Conservation (phyloP, 73 alveolate species). For the Uronychia setigera region DNA sequence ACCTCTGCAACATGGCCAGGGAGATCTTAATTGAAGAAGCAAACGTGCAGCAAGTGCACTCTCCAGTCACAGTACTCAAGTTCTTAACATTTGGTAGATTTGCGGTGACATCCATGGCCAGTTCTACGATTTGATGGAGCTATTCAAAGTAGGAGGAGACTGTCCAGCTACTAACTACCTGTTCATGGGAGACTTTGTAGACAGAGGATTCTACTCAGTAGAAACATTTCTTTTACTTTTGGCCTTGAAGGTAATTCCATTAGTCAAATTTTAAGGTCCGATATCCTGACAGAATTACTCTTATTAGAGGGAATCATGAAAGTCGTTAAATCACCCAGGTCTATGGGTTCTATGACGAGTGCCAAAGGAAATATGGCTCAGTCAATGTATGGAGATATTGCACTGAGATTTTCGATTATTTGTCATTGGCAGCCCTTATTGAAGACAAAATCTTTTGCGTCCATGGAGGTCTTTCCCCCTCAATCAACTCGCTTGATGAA, state of each 20-base stretch:
- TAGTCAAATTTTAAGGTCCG: neutral
- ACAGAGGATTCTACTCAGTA: constrained; percentile 91
- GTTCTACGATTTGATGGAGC: constrained; percentile 91
- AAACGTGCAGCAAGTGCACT: constrained; percentile 72
- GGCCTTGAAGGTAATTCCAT: constrained; percentile 81
- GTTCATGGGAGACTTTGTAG: constrained; percentile 95
- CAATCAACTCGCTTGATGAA: constrained; percentile 91
- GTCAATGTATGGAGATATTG: constrained; percentile 99
- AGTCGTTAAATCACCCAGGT: constrained; percentile 94
- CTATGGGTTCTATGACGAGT: constrained; percentile 96
- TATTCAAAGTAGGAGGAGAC: constrained; percentile 90
- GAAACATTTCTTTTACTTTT: constrained; percentile 91
- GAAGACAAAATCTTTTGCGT: constrained; percentile 96
- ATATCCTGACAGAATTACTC: constrained; percentile 56
- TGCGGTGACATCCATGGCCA: constrained; percentile 95
- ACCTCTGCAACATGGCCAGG: constrained; percentile 82
- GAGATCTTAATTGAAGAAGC: constrained; percentile 89
- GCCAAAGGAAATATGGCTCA: constrained; percentile 94
- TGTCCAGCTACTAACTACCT: constrained; percentile 89
- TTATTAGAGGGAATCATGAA: constrained; percentile 76
- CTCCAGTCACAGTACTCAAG: constrained; percentile 83
- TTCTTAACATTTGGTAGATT: constrained; percentile 50
- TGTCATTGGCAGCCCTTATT: constrained; percentile 96
- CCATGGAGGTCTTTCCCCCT: constrained; percentile 98
- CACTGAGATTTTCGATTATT: constrained; percentile 98